Percentiles rank a stretch among this genome's conserved stretches.
These are phyloP conservation scores for Xylaria cubensis DNA, from an alignment of 495 filamentous ascomycete genomes.

Conservation along the genomic window DNA sequence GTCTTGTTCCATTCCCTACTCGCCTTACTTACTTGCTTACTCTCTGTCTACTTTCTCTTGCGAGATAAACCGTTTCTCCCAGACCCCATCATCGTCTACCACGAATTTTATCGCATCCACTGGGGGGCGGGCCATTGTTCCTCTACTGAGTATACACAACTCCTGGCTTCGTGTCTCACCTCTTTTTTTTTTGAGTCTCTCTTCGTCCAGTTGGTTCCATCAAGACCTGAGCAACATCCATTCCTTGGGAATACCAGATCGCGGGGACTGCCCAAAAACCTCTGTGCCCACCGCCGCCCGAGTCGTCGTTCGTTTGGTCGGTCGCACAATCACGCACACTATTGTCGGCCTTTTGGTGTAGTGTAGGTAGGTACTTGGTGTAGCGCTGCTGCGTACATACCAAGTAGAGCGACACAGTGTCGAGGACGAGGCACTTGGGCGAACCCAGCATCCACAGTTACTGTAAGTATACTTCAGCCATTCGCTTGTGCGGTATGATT, in stretches of 20 bases:
- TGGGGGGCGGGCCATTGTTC: neutral
- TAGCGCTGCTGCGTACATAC: neutral
- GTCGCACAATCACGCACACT: conserved; percentile 23
- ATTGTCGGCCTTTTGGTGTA: conserved; percentile 16
- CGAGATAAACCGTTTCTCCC: neutral
- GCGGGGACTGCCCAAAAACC: conserved; percentile 20
- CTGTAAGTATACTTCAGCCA: conserved; percentile 28
- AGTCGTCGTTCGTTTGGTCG: neutral
- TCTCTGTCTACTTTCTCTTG: neutral
- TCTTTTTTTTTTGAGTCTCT: neutral
- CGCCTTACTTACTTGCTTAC: too few relatives aligned
- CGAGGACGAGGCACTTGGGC: conserved; percentile 14
- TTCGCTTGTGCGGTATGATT: conserved; percentile 25
- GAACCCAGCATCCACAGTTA: conserved; percentile 25
- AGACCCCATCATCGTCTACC: neutral
- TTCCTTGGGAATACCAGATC: neutral
- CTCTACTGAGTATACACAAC: neutral
- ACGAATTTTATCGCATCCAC: neutral
- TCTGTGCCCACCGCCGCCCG: conserved; percentile 18
- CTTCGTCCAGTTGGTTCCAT: neutral
- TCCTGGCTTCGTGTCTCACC: neutral
- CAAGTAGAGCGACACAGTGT: conserved; percentile 25
- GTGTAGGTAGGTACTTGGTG: neutral
- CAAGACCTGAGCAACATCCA: neutral
- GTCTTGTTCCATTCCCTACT: neutral